Percentiles rank a stretch among this genome's conserved stretches.
phyloP scores from a whole-genome alignment of 2,329 filamentous ascomycete genomes.

The Epichloe gansuensis region DNA sequence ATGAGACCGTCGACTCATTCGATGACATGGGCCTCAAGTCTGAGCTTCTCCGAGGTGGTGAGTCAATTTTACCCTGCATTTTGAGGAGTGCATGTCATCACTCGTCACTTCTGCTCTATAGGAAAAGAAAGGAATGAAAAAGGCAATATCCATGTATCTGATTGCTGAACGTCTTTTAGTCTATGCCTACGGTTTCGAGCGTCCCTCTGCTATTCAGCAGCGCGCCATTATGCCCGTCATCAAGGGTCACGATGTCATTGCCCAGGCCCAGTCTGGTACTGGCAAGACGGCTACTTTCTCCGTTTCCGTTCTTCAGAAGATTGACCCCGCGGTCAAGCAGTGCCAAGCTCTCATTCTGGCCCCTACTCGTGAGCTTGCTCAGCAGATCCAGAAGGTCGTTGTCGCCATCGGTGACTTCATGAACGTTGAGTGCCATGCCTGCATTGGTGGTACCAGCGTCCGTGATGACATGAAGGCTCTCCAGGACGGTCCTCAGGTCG shows the following conservation, averaged over 20 bases:
- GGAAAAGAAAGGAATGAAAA: not conserved
- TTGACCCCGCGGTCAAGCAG: conserved; percentile 87
- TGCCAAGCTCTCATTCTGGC: conserved; percentile 98
- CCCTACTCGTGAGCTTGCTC: conserved; percentile 94
- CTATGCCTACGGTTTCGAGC: conserved; percentile 99
- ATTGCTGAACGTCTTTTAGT: conserved; percentile 31
- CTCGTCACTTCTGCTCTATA: not conserved
- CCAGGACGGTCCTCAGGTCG: conserved; percentile 88
- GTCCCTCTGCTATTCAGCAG: conserved; percentile 98
- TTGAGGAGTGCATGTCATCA: not conserved
- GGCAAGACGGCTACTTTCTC: conserved; percentile 99
- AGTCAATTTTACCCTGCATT: conserved; percentile 16
- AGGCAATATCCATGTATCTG: not conserved
- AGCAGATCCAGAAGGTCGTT: conserved; percentile 99
- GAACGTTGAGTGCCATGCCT: conserved; percentile 98
- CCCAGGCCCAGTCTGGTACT: conserved; percentile 98
- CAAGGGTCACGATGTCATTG: conserved; percentile 99
- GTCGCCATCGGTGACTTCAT: conserved; percentile 99
- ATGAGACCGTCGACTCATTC: conserved; percentile 98
- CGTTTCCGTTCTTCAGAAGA: conserved; percentile 97
- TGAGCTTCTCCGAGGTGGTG: conserved; percentile 89
- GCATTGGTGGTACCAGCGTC: conserved; percentile 96
- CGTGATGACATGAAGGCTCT: conserved; percentile 98
- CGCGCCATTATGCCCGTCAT: conserved; percentile 99
- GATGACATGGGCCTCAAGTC: conserved; percentile 95